Evolutionary conservation across 129 eudicot species (phyloP).

Genomic region (Tagetes erecta): DNA sequence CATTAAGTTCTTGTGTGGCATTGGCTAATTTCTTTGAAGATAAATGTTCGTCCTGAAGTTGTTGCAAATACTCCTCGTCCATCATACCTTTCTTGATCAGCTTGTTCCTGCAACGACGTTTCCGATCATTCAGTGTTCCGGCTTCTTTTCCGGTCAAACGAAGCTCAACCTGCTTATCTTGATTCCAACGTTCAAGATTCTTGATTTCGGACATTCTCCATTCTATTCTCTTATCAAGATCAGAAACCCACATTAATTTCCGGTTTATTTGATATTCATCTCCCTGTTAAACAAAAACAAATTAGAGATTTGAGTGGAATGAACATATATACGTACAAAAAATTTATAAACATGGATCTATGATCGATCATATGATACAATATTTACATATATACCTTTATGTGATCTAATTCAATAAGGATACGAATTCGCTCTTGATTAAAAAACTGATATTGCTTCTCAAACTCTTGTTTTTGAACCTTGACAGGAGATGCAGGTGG

Average conservation of each 20-base stretch:
- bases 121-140: slow-evolving; percentile 10
- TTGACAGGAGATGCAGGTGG: slow-evolving; percentile 7
- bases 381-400: not conserved
- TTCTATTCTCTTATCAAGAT: not conserved
- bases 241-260: slow-evolving; percentile 1
- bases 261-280: slow-evolving; percentile 11
- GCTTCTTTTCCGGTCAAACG: not conserved
- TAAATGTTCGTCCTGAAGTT: slow-evolving; percentile 23
- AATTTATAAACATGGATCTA: not conserved
- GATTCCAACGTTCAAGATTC: not conserved
- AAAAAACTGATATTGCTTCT: slow-evolving; percentile 21
- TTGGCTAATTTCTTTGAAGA: not conserved
- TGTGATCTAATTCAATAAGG: slow-evolving; percentile 1
- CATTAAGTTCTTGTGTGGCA: slow-evolving; percentile 7
- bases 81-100: slow-evolving; percentile 20
- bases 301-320: not conserved
- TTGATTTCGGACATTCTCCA: not conserved
- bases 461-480: not conserved
- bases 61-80: slow-evolving; percentile 22
- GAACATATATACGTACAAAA: not conserved
- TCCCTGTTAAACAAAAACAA: slow-evolving; percentile 10
- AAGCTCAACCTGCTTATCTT: not conserved
- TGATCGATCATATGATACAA: too few relatives aligned
- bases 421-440: slow-evolving; percentile 6
- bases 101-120: slow-evolving; percentile 15